Evolutionary conservation across 768 basidiomycete species (phyloP), one percentile per base, ranked within the genome.

Genomic region (Hygrophorus russula): DNA sequence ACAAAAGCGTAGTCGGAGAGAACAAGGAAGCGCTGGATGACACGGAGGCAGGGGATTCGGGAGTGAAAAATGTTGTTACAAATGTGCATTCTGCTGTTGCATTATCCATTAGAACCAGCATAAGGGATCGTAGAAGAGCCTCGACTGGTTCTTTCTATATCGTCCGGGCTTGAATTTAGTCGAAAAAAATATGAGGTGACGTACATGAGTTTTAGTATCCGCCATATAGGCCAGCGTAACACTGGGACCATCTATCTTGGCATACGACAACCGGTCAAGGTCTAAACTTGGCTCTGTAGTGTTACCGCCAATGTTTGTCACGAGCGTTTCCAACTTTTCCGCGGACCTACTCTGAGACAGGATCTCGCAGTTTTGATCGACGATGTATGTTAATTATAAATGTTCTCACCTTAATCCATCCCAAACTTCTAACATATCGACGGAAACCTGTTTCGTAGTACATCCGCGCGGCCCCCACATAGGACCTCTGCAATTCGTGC

Each of bases 361-460:
- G 30, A 12, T n/a, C 12, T 44, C n/a, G 17, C 32, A 15, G 36
- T 35, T 12, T 6, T 20, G 28, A 30, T 43, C 19, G 37, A 40
- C 18, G 33, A 30, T 14, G 20, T 32, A 38, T 17, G n/a, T 30
- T 28, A 38, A 17, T 42, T 43, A 41, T 24, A 46, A 17, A 33
- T 13, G 40, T 3, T 7, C 64, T 39, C 35, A 85, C 85, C 71
- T 84, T 87, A 41, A 98, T 71, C 61, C 70, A 78, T 29, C 79
- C 75, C 37, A 99, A 66, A 55, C 81, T 83, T 36, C 96, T 71
- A 17, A 80, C 73, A 58, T 98, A 99, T 34, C 96, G 68, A 48
- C 96, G 69, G 58, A 97, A 93, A 0, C 84, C 89, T 15, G 96
- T 98, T 63, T 99, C 96, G 47, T 91, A 97, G 59, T 96, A 99